Evolutionary conservation across 1,284 basidiomycete species (phyloP), one percentile per base, ranked within the genome.

Genomic region (Peniophora sp.): DNA sequence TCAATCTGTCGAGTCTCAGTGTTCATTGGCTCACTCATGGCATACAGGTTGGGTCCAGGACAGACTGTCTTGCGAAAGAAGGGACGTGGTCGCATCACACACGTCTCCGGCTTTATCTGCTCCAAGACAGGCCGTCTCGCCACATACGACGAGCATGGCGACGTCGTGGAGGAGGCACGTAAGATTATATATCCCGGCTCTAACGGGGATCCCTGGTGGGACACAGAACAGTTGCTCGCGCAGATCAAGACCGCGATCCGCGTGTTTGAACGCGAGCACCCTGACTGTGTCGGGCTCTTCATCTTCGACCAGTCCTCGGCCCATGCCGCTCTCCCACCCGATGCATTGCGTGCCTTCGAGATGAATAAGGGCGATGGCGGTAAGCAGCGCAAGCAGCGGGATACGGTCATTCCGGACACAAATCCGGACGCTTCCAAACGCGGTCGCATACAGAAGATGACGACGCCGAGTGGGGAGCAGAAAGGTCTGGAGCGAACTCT

Each of bases 401-500:
- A 61, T 47, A 69, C 65, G 3, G 53, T 65, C 9, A 69, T 70
- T 55, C 67, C 65, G 5, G 25, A 53, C 10, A 54, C 58, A 11
- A 69, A 69, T 52, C 63, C 63, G 12, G 11, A 36, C 39, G 23
- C 50, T 1, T 34, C 53, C 24, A 50, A 54, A 19, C 52, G 57
- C 14, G 64, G 65, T 10, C 55, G 59, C 32, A n/a, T 49, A 2
- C 67, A 69, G 50, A 61, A 54, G 48, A 69, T 70, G 67, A 66
- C 57, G 16, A 51, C 50, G 3, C 17, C 53, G 16, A 39, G 58
- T 52, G 63, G 66, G 2, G 8, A 57, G 45, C 58, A 54, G 23
- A 71, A 70, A 52, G 69, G 69, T 0, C 50, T 71, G 14, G 45
- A 68, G 48, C 36, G 45, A 20, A 59, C 64, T 25, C 63, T 72